Evolutionary conservation across 768 basidiomycete species (phyloP), one percentile per base, ranked within the genome.

Genomic region (Psilocybe azurescens): DNA sequence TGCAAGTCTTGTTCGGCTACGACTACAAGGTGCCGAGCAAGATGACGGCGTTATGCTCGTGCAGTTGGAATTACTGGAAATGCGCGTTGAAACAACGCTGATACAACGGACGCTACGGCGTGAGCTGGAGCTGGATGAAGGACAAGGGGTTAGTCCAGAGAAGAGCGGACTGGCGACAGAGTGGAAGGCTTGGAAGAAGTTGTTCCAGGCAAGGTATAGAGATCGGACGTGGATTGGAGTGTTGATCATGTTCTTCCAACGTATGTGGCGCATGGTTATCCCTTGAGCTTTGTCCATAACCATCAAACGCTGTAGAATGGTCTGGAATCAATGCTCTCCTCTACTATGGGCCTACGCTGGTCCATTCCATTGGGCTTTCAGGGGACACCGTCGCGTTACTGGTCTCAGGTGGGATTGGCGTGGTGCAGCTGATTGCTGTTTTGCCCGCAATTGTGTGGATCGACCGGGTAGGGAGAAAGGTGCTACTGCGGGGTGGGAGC

Each of bases 321-420:
- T 89, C 87, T 60, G 93, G 93, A 1, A 94, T 94, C 64, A 94
- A 94, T 68, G 91, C 93, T 9, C 71, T 94, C 33, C 77, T 94
- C 7, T 94, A 94, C 67, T 94, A 93, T 66, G 92, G 91, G 0
- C 93, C 93, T 1, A 86, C 85, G 0, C 78, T 94, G 2, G 83
- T 93, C 50, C 80, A 72, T 33, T 86, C 78, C 53, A 80, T 94
- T 48, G 91, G 90, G 3, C 62, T 93, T 29, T 75, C 77, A 20
- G 87, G 88, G 16, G 84, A 87, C 60, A 81, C 78, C 0, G 79
- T 85, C 7, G 81, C 86, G 0, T 78, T 94, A 0, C 65, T 92
- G n/a, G 86, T 89, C 3, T 84, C 90, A 0, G 93, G 93, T 24
- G 90, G 92, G 0, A 87, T 93, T 65, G 91, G 90, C 14, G 83